Base-by-base conservation (phyloP, 2,329 filamentous ascomycete genomes). In the Cercospora beticola region DNA sequence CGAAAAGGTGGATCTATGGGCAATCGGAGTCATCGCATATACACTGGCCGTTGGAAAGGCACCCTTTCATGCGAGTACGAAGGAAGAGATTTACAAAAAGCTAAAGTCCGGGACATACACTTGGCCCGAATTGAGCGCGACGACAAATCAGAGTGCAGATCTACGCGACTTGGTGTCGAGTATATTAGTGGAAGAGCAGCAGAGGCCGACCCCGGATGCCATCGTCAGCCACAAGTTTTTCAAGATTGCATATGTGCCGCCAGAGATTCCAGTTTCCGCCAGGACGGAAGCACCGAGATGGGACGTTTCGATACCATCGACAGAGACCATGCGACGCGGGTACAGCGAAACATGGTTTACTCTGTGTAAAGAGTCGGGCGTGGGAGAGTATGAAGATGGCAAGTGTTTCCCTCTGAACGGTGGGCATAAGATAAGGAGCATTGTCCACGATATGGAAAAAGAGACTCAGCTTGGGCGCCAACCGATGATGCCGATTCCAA, bases 1-100 rank as follows among this genome's bases (percentile, higher is more conserved):
- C 73, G 94, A 98, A 78, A 97, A 96, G 84, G 95, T 99, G 3
- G 95, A 99, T 78, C 92, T 99, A 66, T 99, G 96, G 96, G 97
- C 94, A 56, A 86, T 99, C 77, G 95, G 96, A 21, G 95, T 99
- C 73, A 99, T 99, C 78, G 93, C 96, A 89, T 98, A 97, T 81
- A 96, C 95, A 60, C 94, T 99, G 88, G 90, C 98, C 58, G 95
- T 95, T 7, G 97, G 95, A 21, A 96, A 94, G 76, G 94, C 95
- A 0, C 95, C 95, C 0, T 99, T 99, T 79, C 95, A 99, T 81
- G 97, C 95, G 12, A 89, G 90, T 12, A 94, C 92, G 49, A 92
- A 92, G 18, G 92, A 95, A 77, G 92, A 94, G 77, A 95, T 95
- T 69, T 95, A 95, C 81, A 83, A 85, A 75, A 86, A 86, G 72